Evolutionary conservation across 768 basidiomycete genomes (phyloP), one percentile per base, ranked within the genome.

Genomic region (Phlebiopsis flavidoalba): DNA sequence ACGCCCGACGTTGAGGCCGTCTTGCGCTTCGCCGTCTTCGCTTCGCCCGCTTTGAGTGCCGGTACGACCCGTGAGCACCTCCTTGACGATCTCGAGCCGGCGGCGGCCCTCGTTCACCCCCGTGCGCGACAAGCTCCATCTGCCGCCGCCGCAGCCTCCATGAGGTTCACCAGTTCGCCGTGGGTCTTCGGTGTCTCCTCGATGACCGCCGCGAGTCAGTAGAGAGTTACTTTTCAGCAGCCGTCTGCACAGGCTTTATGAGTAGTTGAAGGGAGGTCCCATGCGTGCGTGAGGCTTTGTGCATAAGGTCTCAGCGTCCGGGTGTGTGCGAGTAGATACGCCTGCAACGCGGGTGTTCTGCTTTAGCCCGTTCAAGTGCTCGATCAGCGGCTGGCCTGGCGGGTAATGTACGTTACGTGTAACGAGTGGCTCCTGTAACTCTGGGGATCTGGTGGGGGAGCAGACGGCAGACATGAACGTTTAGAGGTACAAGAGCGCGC

Each of bases 221-320:
- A 98, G 82, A 0, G 92, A 86, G 69, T n/a, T 99, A 99, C 71
- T 98, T 98, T 98, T 98, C 64, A 98, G 85, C 58, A 98, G 81
- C 15, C 96, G 86, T n/a, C 69, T 98, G 97, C 3, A 99, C 93
- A 36, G 97, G 97, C 74, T 98, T 98, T 74, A 99, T 98, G 62
- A 99, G 87, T 43, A 98, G 83, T n/a, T 0, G 93, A 94, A 5
- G 92, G 80, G 26, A 99, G 84, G 71, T 99, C 96, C 88, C 93
- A 95, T 2, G 93, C 91, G 67, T 93, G 88, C 0, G 92, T 90
- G 12, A 90, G 80, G 22, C 83, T 81, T 1, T 86, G 82, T 1
- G 90, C 87, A 6, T n/a, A n/a, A n/a, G n/a, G n/a, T n/a, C n/a
- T n/a, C 40, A 89, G 77, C 11, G 76, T 79, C 60, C 83, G 82